Evolutionary conservation across 2,329 filamentous ascomycete species (phyloP), one percentile per base, ranked within the genome.

Genomic region (Torrubiella hemipterigena): DNA sequence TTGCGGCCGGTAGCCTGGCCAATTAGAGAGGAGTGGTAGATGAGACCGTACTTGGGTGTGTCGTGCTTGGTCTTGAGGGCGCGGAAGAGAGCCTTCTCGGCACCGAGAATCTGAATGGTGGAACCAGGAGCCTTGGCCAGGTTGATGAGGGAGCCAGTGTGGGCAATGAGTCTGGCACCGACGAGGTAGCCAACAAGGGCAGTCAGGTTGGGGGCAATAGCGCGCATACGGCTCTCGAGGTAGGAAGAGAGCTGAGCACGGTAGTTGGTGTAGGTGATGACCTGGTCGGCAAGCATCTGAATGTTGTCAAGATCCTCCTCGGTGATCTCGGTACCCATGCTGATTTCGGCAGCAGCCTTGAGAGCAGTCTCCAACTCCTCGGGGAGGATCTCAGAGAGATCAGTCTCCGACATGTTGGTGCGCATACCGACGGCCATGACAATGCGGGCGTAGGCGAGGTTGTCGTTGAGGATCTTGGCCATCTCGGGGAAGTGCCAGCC

Each of bases 401-500:
- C 82, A 23, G 76, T 72, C 32, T 72, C 71, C 41, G 76, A 67
- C 38, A 81, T 81, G 51, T 85, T 86, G 42, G 80, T 76, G 42
- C 91, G 81, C 72, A 93, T 84, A 45, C 91, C 91, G 66, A 93
- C 83, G 42, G 79, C 73, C 30, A 94, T 63, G 36, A 98, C 85
- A 36, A 98, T 78, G 44, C 79, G 80, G 37, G 87, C 78, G 55
- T 94, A 98, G 42, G 87, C 87, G 40, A 94, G 65, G 62, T 98
- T 98, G 69, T 98, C 91, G 58, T 93, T 93, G 45, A 95, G 71
- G 51, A 96, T 94, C 63, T 87, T 89, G 51, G 84, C 87, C 71
- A 98, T 77, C 66, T 98, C 91, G 24, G 91, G 91, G 67, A 96
- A 98, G 62, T 96, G 91, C 91, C 91, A 98, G 50, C 91, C 91